These are phyloP conservation scores for Fusarium begoniae DNA, from an alignment of 2,329 filamentous ascomycete species.

Conservation along the genomic window DNA sequence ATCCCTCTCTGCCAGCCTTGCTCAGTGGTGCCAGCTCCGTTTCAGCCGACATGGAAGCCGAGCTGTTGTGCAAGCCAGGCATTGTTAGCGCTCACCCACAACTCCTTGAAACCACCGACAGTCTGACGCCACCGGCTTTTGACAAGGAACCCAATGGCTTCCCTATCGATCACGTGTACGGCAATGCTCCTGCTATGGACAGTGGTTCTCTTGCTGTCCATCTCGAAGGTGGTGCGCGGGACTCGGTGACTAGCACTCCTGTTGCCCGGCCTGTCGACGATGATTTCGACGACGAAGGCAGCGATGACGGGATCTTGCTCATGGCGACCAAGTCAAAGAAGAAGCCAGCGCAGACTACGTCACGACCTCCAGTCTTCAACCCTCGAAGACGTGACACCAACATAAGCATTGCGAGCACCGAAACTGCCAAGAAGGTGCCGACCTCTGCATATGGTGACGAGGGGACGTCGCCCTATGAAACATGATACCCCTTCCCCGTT, in stretches of 20 bases:
- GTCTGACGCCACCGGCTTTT: slow-evolving; percentile 62
- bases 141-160: slow-evolving; percentile 59
- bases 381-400: slow-evolving; percentile 66
- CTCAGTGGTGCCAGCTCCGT: slow-evolving; percentile 72
- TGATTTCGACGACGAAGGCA: slow-evolving; percentile 60
- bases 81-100: slow-evolving; percentile 53
- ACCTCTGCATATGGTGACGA: slow-evolving; percentile 49
- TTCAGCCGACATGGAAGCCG: slow-evolving; percentile 69
- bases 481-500: slow-evolving; percentile 39
- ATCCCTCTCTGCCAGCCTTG: slow-evolving; percentile 70
- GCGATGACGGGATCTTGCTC: slow-evolving; percentile 63
- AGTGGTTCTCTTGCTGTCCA: slow-evolving; percentile 46
- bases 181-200: slow-evolving; percentile 46
- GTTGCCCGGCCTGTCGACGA: slow-evolving; percentile 46
- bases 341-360: slow-evolving; percentile 44
- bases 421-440: slow-evolving; percentile 68
- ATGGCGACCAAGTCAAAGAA: slow-evolving; percentile 66
- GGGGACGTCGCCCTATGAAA: slow-evolving; percentile 38
- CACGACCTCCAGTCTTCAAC: slow-evolving; percentile 45
- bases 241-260: slow-evolving; percentile 42
- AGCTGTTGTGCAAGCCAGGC: slow-evolving; percentile 63
- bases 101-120: slow-evolving; percentile 62
- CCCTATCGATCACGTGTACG: slow-evolving; percentile 55
- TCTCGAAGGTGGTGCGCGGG: slow-evolving; percentile 31
- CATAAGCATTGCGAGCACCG: slow-evolving; percentile 68